Conservation (phyloP, 148 eudicot genomes). For the Cornus florida region DNA sequence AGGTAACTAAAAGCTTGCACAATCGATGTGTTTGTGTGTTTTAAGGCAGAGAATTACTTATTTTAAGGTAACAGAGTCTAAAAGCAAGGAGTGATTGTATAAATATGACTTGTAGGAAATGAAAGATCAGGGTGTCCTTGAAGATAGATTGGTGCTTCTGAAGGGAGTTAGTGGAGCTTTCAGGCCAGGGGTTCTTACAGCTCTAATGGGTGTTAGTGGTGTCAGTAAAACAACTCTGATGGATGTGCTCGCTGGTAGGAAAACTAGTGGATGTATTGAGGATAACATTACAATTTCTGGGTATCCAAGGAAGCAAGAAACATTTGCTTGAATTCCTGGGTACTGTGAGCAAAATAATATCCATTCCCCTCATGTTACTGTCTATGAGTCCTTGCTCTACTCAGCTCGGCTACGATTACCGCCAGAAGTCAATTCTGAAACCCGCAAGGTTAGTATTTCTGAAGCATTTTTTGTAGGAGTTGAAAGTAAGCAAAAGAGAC, state of each 20-base stretch:
- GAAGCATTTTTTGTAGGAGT: too few relatives aligned
- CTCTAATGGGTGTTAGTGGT: constrained; percentile 89
- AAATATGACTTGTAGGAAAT: constrained; percentile 52
- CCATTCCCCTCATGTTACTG: constrained; percentile 80
- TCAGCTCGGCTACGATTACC: constrained; percentile 84
- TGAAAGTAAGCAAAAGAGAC: too few relatives aligned
- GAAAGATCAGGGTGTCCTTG: constrained; percentile 61
- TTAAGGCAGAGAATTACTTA: too few relatives aligned
- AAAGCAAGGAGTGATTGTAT: too few relatives aligned
- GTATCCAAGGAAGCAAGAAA: constrained; percentile 76
- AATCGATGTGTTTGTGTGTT: too few relatives aligned
- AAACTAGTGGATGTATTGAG: constrained; percentile 76
- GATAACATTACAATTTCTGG: constrained; percentile 73
- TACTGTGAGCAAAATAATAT: constrained; percentile 90
- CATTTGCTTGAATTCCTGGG: constrained; percentile 77
- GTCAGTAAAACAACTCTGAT: constrained; percentile 93
- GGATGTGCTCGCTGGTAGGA: constrained; percentile 86
- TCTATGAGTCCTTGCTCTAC: constrained; percentile 70
- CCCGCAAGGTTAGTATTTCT: constrained; percentile 50
- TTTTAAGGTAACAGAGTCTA: too few relatives aligned
- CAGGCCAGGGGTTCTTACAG: constrained; percentile 83
- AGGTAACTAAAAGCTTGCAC: constrained; percentile 31
- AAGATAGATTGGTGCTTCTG: constrained; percentile 60
- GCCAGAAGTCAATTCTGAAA: constrained; percentile 46
- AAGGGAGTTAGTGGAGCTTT: constrained; percentile 80